Evolutionary conservation across 2,329 filamentous ascomycete genomes (phyloP).

Genomic region (Claviceps purpurea): DNA sequence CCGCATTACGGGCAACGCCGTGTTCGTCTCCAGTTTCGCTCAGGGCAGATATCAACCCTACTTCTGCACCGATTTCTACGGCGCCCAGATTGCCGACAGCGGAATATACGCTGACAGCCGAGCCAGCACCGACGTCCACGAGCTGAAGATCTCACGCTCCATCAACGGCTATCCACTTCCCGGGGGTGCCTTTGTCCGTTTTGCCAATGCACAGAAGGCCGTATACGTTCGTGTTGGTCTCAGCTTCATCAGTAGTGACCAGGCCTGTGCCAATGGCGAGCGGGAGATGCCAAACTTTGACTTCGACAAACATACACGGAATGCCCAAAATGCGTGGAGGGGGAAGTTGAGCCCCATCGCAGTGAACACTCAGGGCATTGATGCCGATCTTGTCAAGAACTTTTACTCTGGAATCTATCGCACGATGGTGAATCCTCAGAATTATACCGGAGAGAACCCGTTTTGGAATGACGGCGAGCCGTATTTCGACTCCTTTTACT

Average conservation of each 20-base stretch:
- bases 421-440: constrained; percentile 59
- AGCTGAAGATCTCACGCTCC: constrained; percentile 32
- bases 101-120: constrained; percentile 49
- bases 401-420: constrained; percentile 64
- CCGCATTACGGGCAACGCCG: constrained; percentile 47
- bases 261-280: constrained; percentile 57
- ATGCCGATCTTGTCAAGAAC: constrained; percentile 40
- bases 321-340: constrained; percentile 45
- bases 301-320: constrained; percentile 38
- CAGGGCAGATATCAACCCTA: constrained; percentile 44
- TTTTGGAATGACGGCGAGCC: constrained; percentile 52
- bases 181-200: constrained; percentile 51
- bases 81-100: constrained; percentile 41
- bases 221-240: constrained; percentile 54
- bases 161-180: constrained; percentile 42
- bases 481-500: constrained; percentile 67
- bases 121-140: constrained; percentile 33
- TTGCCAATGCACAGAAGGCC: constrained; percentile 33
- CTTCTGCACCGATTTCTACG: constrained; percentile 56
- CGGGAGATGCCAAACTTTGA: constrained; percentile 55
- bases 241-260: constrained; percentile 52
- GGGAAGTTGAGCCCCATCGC: constrained; percentile 46
- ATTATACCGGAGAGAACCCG: constrained; percentile 62
- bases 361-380: constrained; percentile 38
- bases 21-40: constrained; percentile 53